Conservation (phyloP, 1,139 yeast genomes). For the Dujonia santamariae region DNA sequence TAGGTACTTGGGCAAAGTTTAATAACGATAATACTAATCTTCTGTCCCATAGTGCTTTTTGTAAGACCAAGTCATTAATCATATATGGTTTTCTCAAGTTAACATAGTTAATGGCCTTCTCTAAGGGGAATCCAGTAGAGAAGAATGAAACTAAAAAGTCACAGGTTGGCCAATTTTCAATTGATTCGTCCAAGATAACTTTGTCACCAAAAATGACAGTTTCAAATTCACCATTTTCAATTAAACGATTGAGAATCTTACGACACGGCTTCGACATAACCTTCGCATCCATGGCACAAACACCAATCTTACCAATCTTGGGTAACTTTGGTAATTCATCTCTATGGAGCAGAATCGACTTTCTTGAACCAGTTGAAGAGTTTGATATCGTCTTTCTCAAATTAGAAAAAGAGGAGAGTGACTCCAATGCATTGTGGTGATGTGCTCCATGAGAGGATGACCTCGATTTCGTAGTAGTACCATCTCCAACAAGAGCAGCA, state of each 20-base stretch:
- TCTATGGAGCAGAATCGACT: slow-evolving; percentile 45
- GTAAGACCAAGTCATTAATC: slow-evolving; percentile 86
- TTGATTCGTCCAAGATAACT: slow-evolving; percentile 86
- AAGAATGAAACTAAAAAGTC: slow-evolving; percentile 91
- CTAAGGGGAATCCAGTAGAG: slow-evolving; percentile 94
- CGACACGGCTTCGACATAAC: slow-evolving; percentile 96
- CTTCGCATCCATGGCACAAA: slow-evolving; percentile 98
- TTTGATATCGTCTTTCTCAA: slow-evolving; percentile 39
- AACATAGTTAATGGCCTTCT: slow-evolving; percentile 90
- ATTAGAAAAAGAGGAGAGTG: slow-evolving; percentile 11
- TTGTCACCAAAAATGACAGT: slow-evolving; percentile 97
- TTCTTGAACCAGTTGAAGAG: slow-evolving; percentile 34
- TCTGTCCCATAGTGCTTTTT: slow-evolving; percentile 95
- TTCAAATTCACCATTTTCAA: slow-evolving; percentile 93
- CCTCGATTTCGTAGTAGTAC: slow-evolving; percentile 8
- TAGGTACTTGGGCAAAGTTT: slow-evolving; percentile 79
- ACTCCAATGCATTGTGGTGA: slow-evolving; percentile 10
- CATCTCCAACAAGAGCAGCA: background rate
- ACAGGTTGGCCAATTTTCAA: slow-evolving; percentile 98
- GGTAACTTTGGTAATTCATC: slow-evolving; percentile 56
- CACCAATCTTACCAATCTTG: slow-evolving; percentile 90
- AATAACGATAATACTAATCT: slow-evolving; percentile 81
- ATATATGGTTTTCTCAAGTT: slow-evolving; percentile 85
- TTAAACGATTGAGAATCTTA: slow-evolving; percentile 79
- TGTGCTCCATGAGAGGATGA: slow-evolving; percentile 12